Evolutionary conservation across 179 eudicot species (phyloP), one percentile per base, ranked within the genome.

Genomic region (Spergularia azorica): DNA sequence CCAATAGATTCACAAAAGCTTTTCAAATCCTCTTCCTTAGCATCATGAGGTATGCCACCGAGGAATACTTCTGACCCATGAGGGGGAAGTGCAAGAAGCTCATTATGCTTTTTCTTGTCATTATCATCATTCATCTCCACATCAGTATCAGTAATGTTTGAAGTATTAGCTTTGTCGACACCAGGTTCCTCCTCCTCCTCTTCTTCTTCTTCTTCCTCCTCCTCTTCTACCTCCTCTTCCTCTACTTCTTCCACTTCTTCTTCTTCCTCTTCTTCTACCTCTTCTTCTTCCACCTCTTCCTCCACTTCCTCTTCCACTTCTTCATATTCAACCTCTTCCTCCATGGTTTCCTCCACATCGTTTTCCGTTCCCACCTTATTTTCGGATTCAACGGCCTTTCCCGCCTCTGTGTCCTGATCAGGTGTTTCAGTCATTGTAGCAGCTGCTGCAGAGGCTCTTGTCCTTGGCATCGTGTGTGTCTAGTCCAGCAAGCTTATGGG

Each of bases 51-150:
- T 84, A 95, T 85, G 69, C 94, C 94, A 79, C 99, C 99, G 74
- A 95, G 71, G 82, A 89, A 95, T 8, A 95, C 97, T 78, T 95
- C 98, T 46, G 98, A 93, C 39, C 99, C 99, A 83, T 95, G 96
- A 74, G 97, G 96, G 46, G 99, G 99, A 71, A 91, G 96, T 36
- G 96, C 85, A 84, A 95, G 94, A 78, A 95, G 94, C 81, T 91
- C 92, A 6, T 89, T 90, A 84, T 89, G 94, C 75, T 85, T 80
- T 81, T 84, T 85, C 36, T 79, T 72, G 70, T 76, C 84, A 36
- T 81, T 90, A 71, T 79, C 90, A 3, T 83, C 74, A 61, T 74
- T 84, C 91, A 89, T 87, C 54, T 88, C 83, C 67, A 73, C 87
- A 78, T 84, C 92, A 76, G 67, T 72, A 82, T 84, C 63, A 81